These are phyloP conservation scores for Rubia balearica DNA, from an alignment of 305 asterid species.

Conservation along the genomic window DNA sequence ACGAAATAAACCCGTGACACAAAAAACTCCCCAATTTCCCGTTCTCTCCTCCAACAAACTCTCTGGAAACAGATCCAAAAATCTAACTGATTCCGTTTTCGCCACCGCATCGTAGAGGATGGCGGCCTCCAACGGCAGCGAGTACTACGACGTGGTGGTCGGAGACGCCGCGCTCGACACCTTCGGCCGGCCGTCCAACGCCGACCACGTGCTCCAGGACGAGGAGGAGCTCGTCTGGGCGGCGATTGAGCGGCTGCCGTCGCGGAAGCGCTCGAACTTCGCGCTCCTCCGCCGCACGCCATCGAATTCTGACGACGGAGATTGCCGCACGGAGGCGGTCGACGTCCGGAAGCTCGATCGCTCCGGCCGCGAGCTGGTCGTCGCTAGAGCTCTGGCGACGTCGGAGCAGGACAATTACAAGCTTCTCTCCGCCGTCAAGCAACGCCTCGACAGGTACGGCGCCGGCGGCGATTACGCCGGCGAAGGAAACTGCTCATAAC, in stretches of 20 bases:
- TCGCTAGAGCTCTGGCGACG: conserved; percentile 46
- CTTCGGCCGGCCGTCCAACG: conserved; percentile 58
- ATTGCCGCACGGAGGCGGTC: conserved; percentile 33
- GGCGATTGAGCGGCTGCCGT: conserved; percentile 72
- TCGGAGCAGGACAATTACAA: conserved; percentile 29
- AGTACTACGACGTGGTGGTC: conserved; percentile 50
- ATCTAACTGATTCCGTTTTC: neutral
- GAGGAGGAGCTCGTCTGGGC: conserved; percentile 78
- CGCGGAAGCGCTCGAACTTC: conserved; percentile 37
- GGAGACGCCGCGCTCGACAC: conserved; percentile 33
- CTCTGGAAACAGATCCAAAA: neutral
- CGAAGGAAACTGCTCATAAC: no score
- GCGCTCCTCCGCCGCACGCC: conserved; percentile 40
- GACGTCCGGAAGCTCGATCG: conserved; percentile 69
- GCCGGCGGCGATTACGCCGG: no score
- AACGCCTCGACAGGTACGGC: conserved; percentile 22
- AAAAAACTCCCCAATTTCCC: neutral
- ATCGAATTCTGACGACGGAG: conserved; percentile 20
- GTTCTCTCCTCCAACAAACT: conserved; percentile 13
- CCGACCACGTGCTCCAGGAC: conserved; percentile 48
- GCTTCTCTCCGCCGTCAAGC: conserved; percentile 22
- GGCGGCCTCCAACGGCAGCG: conserved; percentile 80
- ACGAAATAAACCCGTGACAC: neutral
- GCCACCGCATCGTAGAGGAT: conserved; percentile 16
- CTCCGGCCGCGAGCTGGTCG: conserved; percentile 50